Conservation (phyloP, 192 early-diverging fungal species). For the Coemansia sp. region DNA sequence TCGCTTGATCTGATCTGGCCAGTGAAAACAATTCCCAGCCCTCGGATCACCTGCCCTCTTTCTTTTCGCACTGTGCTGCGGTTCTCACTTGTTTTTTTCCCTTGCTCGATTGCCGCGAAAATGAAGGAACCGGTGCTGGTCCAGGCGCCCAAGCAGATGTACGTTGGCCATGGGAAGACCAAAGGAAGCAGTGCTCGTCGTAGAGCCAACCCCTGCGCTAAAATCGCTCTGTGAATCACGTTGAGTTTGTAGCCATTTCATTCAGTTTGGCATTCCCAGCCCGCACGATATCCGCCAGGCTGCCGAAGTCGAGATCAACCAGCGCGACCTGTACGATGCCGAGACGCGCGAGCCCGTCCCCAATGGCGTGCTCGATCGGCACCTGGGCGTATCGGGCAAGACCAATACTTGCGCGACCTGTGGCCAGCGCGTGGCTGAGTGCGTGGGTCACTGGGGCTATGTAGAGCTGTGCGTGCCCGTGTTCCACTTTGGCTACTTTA, state of each 20-base stretch:
- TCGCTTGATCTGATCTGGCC: too few relatives aligned
- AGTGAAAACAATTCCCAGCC: too few relatives aligned
- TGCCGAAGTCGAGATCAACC: slow-evolving; percentile 83
- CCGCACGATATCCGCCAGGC: slow-evolving; percentile 82
- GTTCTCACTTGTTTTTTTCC: neutral
- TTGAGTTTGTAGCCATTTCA: slow-evolving; percentile 67
- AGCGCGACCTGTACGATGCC: slow-evolving; percentile 76
- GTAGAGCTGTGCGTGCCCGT: slow-evolving; percentile 89
- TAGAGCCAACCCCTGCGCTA: too few relatives aligned
- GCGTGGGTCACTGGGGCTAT: slow-evolving; percentile 95
- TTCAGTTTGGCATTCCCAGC: slow-evolving; percentile 93
- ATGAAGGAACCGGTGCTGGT: slow-evolving; percentile 79
- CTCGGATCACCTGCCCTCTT: too few relatives aligned
- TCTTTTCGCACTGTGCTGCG: too few relatives aligned
- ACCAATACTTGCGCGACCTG: slow-evolving; percentile 85
- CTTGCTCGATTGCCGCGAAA: neutral
- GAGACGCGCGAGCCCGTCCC: slow-evolving; percentile 69
- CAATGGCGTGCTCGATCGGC: slow-evolving; percentile 84
- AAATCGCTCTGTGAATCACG: too few relatives aligned
- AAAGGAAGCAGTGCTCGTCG: too few relatives aligned
- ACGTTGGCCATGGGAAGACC: slow-evolving; percentile 33
- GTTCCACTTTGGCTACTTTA: slow-evolving; percentile 98
- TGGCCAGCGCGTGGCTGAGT: slow-evolving; percentile 75
- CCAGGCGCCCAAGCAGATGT: slow-evolving; percentile 70
- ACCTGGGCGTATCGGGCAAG: slow-evolving; percentile 85